Percentiles rank a stretch among this genome's conserved stretches.
Conservation (phyloP, 768 basidiomycete species). For the Tulasnella sp. region DNA sequence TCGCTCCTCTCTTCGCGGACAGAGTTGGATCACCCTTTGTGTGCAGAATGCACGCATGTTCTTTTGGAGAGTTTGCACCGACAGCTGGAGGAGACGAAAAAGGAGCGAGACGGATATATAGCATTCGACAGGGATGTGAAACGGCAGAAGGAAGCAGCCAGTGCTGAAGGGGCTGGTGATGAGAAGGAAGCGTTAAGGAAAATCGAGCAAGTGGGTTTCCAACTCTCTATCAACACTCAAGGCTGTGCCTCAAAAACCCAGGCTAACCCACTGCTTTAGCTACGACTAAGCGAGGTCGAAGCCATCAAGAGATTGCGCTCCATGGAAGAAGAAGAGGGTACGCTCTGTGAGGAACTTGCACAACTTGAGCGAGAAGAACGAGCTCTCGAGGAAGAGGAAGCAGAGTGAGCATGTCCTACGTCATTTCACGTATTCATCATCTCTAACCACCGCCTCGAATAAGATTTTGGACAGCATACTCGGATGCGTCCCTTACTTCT, state of each 20-base stretch:
- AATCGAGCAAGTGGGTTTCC: constrained; percentile 45
- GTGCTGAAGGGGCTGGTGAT: constrained; percentile 13
- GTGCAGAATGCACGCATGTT: constrained; percentile 84
- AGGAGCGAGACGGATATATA: constrained; percentile 85
- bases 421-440: neutral
- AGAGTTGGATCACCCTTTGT: constrained; percentile 86
- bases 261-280: neutral
- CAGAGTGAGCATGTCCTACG: constrained; percentile 43
- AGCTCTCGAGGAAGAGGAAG: constrained; percentile 69
- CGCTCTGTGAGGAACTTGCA: constrained; percentile 60
- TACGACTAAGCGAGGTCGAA: constrained; percentile 32
- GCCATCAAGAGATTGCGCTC: constrained; percentile 64
- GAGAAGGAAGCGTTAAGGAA: constrained; percentile 55
- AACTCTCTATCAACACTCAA: neutral
- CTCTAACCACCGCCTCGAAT: neutral
- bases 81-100: constrained; percentile 81
- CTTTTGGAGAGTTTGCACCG: constrained; percentile 62
- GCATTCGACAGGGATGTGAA: constrained; percentile 83
- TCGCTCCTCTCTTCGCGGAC: constrained; percentile 65
- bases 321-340: constrained; percentile 64
- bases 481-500: neutral
- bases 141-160: constrained; percentile 52
- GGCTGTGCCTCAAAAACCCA: neutral
- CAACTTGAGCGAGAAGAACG: constrained; percentile 68
- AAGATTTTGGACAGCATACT: constrained; percentile 18